These are phyloP conservation scores for Beauveria brongniartii DNA, from an alignment of 2,329 filamentous ascomycete species.

Conservation along the genomic window DNA sequence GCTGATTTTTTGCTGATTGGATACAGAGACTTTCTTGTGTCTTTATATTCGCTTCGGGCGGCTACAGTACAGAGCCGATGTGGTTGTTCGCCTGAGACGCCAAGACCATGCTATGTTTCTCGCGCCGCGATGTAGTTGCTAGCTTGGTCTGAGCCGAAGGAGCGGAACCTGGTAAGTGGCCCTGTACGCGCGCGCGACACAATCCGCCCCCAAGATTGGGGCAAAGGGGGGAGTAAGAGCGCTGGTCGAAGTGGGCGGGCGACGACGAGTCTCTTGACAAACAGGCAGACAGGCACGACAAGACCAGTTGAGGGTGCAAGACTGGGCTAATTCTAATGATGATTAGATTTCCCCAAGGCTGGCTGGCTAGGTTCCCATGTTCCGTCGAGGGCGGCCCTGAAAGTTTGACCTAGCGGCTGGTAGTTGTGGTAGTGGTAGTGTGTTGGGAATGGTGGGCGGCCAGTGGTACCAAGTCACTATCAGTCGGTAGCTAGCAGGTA, in stretches of 20 bases:
- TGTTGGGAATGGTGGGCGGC: conserved; percentile 1
- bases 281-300: neutral
- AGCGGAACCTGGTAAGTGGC: neutral
- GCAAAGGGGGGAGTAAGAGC: neutral
- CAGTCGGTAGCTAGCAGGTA: no score
- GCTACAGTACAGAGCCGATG: neutral
- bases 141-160: neutral
- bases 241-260: neutral
- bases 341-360: neutral
- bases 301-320: neutral
- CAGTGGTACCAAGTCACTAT: neutral
- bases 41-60: conserved; percentile 7
- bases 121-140: neutral
- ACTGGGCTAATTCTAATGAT: neutral
- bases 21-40: neutral
- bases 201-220: neutral
- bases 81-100: neutral
- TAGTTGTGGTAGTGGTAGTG: neutral
- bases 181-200: conserved; percentile 7
- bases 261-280: neutral
- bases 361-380: neutral
- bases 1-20: neutral
- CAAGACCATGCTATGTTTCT: neutral
- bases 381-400: conserved; percentile 1
- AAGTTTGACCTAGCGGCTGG: conserved; percentile 5